Base-by-base conservation (phyloP, 768 basidiomycete genomes). In the Leccinellum rugosiceps region DNA sequence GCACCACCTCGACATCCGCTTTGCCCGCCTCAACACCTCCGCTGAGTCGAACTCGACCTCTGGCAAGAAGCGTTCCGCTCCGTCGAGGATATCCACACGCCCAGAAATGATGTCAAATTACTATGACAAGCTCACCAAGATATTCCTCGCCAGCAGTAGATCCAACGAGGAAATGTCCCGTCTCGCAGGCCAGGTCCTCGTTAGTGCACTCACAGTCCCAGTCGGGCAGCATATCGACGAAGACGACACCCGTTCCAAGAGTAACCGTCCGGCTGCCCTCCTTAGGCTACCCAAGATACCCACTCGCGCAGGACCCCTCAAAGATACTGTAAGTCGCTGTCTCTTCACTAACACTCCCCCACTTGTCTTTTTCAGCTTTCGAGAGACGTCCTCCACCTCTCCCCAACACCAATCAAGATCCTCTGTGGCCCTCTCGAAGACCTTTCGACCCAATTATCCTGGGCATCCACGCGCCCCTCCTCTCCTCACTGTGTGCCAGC, bases 41-140 rank as follows among this genome's bases (percentile, higher is more conserved):
- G 94, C n/a, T n/a, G n/a, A n/a, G n/a, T 98, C 64, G 94, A 98
- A 72, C 87, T 99, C 61, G 96, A 99, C 75, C 82, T 99, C 26
- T 99, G 96, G 96, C 95, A 98, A 68, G 96, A 98, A 68, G 96
- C 94, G 10, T 99, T 98, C 83, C 90, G 96, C 58, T 94, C 93
- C 43, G 94, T 98, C 58, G 96, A 99, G 73, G 96, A 99, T 72
- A 91, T 98, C 38, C 96, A 98, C 77, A 94, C 87, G 93, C 32
- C 92, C 93, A 0, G 82, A 87, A 13, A 96, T 98, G 94, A 98
- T 98, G 95, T 93, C 94, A 58, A 94, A 92, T 73, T 98, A 98
- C 76, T 3, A 25, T 25, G 25, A 25, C 25, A 25, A 25, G 25
- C 25, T 25, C 25, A 25, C 25, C 25, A 25, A 25, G 25, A 4